Evolutionary conservation across 2,329 filamentous ascomycete genomes (phyloP).

Genomic region (Ceratocystis huliohia): DNA sequence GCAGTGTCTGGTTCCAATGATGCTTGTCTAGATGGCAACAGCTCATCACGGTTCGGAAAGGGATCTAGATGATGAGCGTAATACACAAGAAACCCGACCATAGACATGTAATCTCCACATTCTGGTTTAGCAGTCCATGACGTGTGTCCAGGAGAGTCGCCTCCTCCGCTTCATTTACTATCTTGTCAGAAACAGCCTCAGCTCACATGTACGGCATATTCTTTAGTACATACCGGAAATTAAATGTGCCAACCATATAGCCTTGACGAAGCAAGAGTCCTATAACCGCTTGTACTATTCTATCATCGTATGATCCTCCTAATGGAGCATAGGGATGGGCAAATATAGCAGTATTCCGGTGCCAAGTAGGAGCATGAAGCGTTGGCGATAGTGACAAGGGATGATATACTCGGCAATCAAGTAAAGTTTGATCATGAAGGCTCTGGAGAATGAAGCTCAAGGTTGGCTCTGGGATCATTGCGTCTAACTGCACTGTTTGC

Average conservation of each 20-base stretch:
- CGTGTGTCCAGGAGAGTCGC: conserved; percentile 60
- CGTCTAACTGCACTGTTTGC: not conserved
- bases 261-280: conserved; percentile 54
- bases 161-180: conserved; percentile 51
- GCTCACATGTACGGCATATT: conserved; percentile 3
- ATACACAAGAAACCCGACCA: conserved; percentile 65
- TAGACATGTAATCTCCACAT: conserved; percentile 66
- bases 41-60: conserved; percentile 24
- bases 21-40: not conserved
- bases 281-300: conserved; percentile 55
- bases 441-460: conserved; percentile 52
- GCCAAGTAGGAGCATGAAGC: conserved; percentile 31
- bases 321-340: conserved; percentile 86
- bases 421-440: conserved; percentile 58
- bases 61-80: conserved; percentile 52
- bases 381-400: conserved; percentile 36
- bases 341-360: conserved; percentile 47
- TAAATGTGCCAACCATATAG: conserved; percentile 75
- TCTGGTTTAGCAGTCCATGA: conserved; percentile 81
- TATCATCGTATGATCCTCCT: conserved; percentile 75
- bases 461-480: conserved; percentile 18
- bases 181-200: not conserved
- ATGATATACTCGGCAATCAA: conserved; percentile 78
- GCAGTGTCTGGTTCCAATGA: not conserved
- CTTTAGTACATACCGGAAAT: conserved; percentile 53